Evolutionary conservation across 257 asterid species (phyloP).

Genomic region (Solanum chiquidenum): DNA sequence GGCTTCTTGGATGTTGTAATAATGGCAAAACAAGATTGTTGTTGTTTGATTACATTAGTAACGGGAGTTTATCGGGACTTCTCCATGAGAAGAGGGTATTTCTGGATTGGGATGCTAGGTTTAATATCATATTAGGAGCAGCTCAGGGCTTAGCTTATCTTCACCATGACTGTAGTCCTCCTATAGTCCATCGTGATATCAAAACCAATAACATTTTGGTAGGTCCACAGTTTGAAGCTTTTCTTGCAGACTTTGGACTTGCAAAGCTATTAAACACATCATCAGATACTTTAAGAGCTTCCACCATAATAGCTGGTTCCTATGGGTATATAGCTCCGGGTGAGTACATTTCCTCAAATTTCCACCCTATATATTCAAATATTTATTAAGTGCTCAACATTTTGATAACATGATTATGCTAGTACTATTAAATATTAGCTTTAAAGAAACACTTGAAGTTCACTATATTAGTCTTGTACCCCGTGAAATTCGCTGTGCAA

Average conservation of each 20-base stretch:
- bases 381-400: not conserved
- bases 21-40: constrained; percentile 63
- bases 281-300: constrained; percentile 29
- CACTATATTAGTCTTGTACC: not conserved
- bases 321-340: constrained; percentile 82
- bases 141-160: constrained; percentile 69
- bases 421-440: not conserved
- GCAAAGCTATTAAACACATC: constrained; percentile 48
- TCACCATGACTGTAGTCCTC: constrained; percentile 72
- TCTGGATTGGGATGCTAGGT: constrained; percentile 67
- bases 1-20: constrained; percentile 67
- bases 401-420: not conserved
- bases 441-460: not conserved
- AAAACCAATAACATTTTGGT: constrained; percentile 64
- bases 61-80: constrained; percentile 56
- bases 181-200: constrained; percentile 65
- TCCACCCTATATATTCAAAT: not conserved
- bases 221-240: constrained; percentile 52
- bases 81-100: constrained; percentile 37
- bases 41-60: constrained; percentile 57
- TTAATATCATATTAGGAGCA: constrained; percentile 52
- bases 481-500: not conserved
- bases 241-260: constrained; percentile 72
- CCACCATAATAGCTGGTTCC: constrained; percentile 51
- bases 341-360: constrained; percentile 11